These are phyloP conservation scores for Lentinula detonsa DNA, from an alignment of 768 basidiomycete genomes.

Conservation along the genomic window DNA sequence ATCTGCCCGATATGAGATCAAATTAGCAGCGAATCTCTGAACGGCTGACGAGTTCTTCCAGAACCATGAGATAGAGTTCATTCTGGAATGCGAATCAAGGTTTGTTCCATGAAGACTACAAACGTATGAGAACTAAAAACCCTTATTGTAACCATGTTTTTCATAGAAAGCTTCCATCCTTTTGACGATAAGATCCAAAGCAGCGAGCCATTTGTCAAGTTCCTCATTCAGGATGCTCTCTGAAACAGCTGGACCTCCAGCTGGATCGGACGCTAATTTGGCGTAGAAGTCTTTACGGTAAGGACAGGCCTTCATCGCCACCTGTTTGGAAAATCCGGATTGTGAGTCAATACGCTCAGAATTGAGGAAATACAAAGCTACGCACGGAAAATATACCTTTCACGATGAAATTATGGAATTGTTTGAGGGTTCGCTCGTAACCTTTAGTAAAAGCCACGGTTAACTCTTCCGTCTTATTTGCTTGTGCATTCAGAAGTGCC, in stretches of 20 bases:
- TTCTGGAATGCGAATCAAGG: not conserved
- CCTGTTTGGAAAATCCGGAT: constrained; percentile 21
- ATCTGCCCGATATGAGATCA: too few species aligned
- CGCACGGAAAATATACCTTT: constrained; percentile 52
- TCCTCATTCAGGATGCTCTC: constrained; percentile 50
- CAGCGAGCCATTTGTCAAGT: constrained; percentile 62
- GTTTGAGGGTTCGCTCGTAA: constrained; percentile 79
- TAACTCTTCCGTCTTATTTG: constrained; percentile 60
- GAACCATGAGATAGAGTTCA: too few species aligned
- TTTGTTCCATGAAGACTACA: not conserved
- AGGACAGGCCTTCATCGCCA: constrained; percentile 64
- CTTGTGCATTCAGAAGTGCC: constrained; percentile 68
- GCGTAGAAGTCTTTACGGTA: constrained; percentile 63
- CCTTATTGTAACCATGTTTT: constrained; percentile 50
- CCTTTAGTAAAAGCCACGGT: constrained; percentile 68
- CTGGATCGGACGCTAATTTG: constrained; percentile 56
- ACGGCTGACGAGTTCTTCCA: too few species aligned
- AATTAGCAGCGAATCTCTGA: too few species aligned
- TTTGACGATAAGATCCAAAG: constrained; percentile 47
- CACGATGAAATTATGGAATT: constrained; percentile 77
- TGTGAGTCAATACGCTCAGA: not conserved
- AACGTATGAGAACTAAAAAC: constrained; percentile 23
- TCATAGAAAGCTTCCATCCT: constrained; percentile 58
- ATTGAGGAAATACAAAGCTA: constrained; percentile 15
- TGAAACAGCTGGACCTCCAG: constrained; percentile 38